Base-by-base conservation (phyloP, 352 stramenopile genomes). In the Pythium dissimile region DNA sequence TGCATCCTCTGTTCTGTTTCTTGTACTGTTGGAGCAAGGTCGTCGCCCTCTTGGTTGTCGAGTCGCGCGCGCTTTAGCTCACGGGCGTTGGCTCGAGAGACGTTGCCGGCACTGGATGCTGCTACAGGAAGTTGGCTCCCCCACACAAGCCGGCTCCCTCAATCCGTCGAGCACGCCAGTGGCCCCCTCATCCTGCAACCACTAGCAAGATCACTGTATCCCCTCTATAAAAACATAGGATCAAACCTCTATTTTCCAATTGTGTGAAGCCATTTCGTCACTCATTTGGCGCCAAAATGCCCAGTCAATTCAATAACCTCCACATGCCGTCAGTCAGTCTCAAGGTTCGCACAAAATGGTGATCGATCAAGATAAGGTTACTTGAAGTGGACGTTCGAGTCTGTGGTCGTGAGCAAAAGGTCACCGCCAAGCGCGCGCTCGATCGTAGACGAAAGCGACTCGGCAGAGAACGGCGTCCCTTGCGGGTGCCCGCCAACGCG, bases 351-450 rank as follows among this genome's bases (percentile, higher is more conserved):
- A n/a, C n/a, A n/a, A n/a, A n/a, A n/a, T n/a, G n/a, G n/a, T 18
- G 7, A 6, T n/a, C 13, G 13, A 15, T 5, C 15, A 41, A 11
- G 1, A 16, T 5, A 26, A 31, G 15, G 18, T 42, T 54, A 69
- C 48, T 69, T 69, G 54, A 69, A 69, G 30, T 62, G 61, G 13
- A 69, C 21, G 23, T 24, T 13, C 28, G 41, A 16, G 41, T 69
- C 61, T 9, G 81, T 72, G 2, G 64, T 51, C 18, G 70, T 54
- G 16, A 89, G 62, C 35, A 64, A 30, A 27, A 92, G 38, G 47
- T 94, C 84, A 15, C 84, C 84, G 31, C 84, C 84, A 1, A 88
- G 72, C 5, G 78, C 78, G 13, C 80, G 77, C 52, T 94, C 84
- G 57, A 94, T 73, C 2, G 82, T 90, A 15, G 78, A 71, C 15